Evolutionary conservation across 1,284 basidiomycete genomes (phyloP).

Genomic region (Boletus calvinii): DNA sequence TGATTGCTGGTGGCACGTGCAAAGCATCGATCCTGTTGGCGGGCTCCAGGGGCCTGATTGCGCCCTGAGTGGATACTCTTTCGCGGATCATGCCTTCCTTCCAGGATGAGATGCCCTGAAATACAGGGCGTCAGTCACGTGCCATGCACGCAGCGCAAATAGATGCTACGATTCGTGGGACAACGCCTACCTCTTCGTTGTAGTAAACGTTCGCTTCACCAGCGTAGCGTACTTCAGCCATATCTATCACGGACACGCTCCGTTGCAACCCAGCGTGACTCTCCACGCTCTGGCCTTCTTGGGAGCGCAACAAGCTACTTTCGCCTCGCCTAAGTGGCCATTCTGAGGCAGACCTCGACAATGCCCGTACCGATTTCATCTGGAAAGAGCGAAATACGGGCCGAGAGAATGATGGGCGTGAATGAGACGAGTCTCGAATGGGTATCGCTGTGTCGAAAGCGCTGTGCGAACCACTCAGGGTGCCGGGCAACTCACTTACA

Average conservation of each 20-base stretch:
- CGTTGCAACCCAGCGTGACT: slow-evolving; percentile 45
- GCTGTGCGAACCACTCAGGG: neutral
- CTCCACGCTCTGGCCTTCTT: slow-evolving; percentile 43
- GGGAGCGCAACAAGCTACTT: slow-evolving; percentile 1
- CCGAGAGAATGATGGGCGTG: slow-evolving; percentile 15
- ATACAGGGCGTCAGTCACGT: slow-evolving; percentile 6
- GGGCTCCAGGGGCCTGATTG: slow-evolving; percentile 77
- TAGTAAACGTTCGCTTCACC: slow-evolving; percentile 53
- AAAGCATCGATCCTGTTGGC: slow-evolving; percentile 66
- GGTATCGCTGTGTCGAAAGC: neutral
- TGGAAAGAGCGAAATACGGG: slow-evolving; percentile 17
- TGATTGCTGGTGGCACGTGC: slow-evolving; percentile 56
- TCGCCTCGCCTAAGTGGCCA: slow-evolving; percentile 5
- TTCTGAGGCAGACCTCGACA: slow-evolving; percentile 22
- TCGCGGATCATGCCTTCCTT: slow-evolving; percentile 75
- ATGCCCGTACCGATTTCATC: slow-evolving; percentile 12
- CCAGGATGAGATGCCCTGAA: slow-evolving; percentile 40
- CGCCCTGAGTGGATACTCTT: slow-evolving; percentile 77
- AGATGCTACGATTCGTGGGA: neutral
- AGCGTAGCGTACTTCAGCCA: slow-evolving; percentile 44
- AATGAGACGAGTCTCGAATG: neutral
- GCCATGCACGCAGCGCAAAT: neutral
- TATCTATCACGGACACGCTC: slow-evolving; percentile 25
- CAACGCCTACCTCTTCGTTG: slow-evolving; percentile 21
- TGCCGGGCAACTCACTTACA: neutral